Evolutionary conservation across 768 basidiomycete genomes (phyloP), one percentile per base, ranked within the genome.

Genomic region (Sutorius australiensis): DNA sequence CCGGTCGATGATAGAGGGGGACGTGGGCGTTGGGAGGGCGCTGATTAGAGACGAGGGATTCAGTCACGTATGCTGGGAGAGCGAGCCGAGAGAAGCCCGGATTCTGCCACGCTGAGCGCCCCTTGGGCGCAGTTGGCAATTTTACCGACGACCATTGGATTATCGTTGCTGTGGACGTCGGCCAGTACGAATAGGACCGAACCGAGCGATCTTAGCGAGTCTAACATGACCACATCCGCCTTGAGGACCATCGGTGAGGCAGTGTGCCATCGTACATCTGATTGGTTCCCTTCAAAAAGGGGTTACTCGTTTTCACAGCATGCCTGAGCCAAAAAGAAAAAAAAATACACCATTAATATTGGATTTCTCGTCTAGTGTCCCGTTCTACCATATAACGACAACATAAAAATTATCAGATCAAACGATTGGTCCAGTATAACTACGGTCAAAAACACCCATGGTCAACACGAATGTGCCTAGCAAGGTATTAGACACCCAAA

Each of bases 71-170:
- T 5, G 52, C 53, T 61, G 58, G 51, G 55, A 62, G 63, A 48
- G 40, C 48, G 56, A 48, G 64, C 64, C 68, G 56, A 67, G 67
- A 62, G 59, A 70, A 70, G 62, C 6, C 39, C 57, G 54, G 64
- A 63, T 68, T 68, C 60, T 70, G 62, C 68, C 67, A 70, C 69
- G 67, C 17, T 64, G 64, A 42, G 67, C 68, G 67, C 58, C 60
- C 31, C n/a, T 12, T 51, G 38, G 31, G 50, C 51, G 41, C 55
- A 52, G 42, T 19, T 53, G 27, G 47, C 42, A 33, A 44, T 51
- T 52, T 51, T 17, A 10, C 17, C 37, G 37, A 48, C 19, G 38
- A n/a, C 28, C 45, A 46, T 48, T 40, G 51, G 11, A 42, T 27
- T 39, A 19, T 28, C 9, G 13, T 45, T 24, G 54, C 30, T 34